These are phyloP conservation scores for Apiospora arundinis DNA, from an alignment of 2,329 filamentous ascomycete genomes.

Conservation along the genomic window DNA sequence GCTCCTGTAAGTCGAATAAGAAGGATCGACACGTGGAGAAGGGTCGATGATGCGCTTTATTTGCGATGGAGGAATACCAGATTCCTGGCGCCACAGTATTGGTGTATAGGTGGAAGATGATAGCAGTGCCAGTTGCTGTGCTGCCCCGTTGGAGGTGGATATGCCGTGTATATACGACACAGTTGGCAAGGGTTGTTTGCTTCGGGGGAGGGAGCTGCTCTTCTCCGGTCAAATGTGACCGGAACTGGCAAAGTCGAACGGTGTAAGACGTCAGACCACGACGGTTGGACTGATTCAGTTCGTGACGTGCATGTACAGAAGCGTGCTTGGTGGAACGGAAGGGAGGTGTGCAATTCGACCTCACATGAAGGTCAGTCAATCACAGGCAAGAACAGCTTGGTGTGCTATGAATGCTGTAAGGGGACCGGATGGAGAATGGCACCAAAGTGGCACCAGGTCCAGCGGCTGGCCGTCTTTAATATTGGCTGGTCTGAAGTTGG, in stretches of 20 bases:
- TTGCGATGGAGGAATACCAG: slow-evolving; percentile 6
- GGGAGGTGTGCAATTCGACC: slow-evolving; percentile 28
- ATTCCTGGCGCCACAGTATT: slow-evolving; percentile 8
- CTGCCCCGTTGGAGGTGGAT: not conserved
- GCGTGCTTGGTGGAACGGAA: slow-evolving; percentile 32
- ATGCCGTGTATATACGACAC: slow-evolving; percentile 9
- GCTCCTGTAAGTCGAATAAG: not conserved
- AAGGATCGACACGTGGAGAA: not conserved
- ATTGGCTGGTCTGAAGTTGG: slow-evolving; percentile 56
- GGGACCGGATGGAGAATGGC: slow-evolving; percentile 9
- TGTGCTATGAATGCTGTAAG: slow-evolving; percentile 30
- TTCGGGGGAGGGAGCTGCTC: not conserved
- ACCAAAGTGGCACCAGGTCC: slow-evolving; percentile 30
- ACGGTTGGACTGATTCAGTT: not conserved
- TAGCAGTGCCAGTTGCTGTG: not conserved
- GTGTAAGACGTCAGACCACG: slow-evolving; percentile 11
- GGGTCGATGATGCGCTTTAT: not conserved
- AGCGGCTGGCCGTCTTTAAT: slow-evolving; percentile 53
- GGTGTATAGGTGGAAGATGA: not conserved
- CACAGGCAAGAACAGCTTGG: slow-evolving; percentile 34
- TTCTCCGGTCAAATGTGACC: not conserved
- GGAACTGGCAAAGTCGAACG: not conserved
- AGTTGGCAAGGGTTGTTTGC: not conserved
- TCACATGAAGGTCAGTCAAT: slow-evolving; percentile 35
- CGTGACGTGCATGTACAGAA: slow-evolving; percentile 15